These are phyloP conservation scores for Leccinum olivaceopallidum DNA, from an alignment of 768 basidiomycete species.

Conservation along the genomic window DNA sequence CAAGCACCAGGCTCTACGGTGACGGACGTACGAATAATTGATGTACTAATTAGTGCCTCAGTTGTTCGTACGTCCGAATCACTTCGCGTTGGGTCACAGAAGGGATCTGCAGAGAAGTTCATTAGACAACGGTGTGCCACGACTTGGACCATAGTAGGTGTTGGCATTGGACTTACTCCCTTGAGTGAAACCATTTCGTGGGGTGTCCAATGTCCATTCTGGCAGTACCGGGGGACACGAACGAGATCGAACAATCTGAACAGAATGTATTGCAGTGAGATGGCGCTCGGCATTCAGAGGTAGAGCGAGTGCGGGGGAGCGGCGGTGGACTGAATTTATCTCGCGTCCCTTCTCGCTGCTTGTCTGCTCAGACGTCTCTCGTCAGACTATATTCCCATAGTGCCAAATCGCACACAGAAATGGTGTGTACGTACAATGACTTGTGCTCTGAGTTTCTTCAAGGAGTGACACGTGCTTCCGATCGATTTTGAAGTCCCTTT, in stretches of 20 bases:
- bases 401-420: background rate
- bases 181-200: background rate
- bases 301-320: too few relatives aligned
- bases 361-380: background rate
- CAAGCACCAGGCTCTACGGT: slow-evolving; percentile 3
- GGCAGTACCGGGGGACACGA: slow-evolving; percentile 7
- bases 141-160: background rate
- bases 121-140: background rate
- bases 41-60: background rate
- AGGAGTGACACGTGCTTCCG: background rate
- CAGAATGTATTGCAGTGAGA: accelerated
- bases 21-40: slow-evolving; percentile 11
- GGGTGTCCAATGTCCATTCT: background rate
- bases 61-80: slow-evolving; percentile 16
- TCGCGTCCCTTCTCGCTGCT: background rate
- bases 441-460: slow-evolving; percentile 1
- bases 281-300: background rate
- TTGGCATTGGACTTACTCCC: background rate
- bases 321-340: too few relatives aligned
- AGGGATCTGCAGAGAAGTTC: background rate
- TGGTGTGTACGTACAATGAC: slow-evolving; percentile 2
- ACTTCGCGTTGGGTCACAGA: background rate
- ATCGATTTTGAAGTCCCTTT: slow-evolving; percentile 3
- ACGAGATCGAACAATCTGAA: background rate
- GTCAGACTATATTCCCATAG: background rate